Conservation (phyloP, 176 grass and related monocot species). For the Oryza glaberrima region DNA sequence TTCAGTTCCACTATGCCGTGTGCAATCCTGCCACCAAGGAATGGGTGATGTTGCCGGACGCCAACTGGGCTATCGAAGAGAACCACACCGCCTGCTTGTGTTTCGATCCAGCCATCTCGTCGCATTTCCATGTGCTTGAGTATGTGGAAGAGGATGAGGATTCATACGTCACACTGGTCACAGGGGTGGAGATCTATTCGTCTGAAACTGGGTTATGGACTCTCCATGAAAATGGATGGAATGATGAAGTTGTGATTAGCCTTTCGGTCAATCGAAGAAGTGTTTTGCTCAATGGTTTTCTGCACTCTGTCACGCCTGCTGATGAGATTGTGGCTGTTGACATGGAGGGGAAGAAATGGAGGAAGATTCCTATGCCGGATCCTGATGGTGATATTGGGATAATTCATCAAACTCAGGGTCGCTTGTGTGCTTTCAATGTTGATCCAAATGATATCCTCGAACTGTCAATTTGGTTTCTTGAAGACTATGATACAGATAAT, state of each 20-base stretch:
- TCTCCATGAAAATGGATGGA: not conserved
- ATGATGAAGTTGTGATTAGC: not conserved
- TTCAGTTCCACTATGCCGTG: not conserved
- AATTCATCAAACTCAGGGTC: not conserved
- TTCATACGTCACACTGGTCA: not conserved
- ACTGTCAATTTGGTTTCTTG: not conserved
- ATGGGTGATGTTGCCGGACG: not conserved
- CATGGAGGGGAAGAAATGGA: not conserved
- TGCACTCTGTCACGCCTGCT: not conserved
- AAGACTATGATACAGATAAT: not conserved
- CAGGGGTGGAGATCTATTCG: not conserved
- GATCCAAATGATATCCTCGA: not conserved
- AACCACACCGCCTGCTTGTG: not conserved
- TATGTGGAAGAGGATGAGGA: not conserved
- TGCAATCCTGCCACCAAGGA: not conserved
- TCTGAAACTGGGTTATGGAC: not conserved
- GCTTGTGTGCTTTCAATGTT: not conserved
- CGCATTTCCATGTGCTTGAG: not conserved
- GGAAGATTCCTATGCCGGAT: not conserved
- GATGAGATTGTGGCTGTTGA: not conserved
- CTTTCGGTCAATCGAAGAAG: rapidly evolving
- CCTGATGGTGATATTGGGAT: not conserved
- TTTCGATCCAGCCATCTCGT: not conserved
- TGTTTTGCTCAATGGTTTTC: not conserved
- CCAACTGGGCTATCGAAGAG: not conserved